Base-by-base conservation (phyloP, 2,329 filamentous ascomycete species). In the Acarospora socialis region DNA sequence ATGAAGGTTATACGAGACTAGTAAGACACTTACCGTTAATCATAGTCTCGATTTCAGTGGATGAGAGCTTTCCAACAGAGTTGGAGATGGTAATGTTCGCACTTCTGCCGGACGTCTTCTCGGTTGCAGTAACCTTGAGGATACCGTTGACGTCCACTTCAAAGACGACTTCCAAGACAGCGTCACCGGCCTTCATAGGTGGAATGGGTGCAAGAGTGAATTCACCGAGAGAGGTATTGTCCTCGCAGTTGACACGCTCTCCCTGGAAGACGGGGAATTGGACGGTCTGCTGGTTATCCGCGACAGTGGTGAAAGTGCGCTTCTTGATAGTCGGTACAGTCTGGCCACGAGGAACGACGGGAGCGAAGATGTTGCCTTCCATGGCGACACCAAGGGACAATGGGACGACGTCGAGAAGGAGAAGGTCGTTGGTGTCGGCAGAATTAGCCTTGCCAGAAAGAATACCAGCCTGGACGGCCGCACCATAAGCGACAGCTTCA, bases 71-170 rank as follows among this genome's bases (percentile, higher is more conserved):
- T 61, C 90, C 90, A 52, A 98, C 87, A 38, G 90, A 93, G 77
- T 98, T 98, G 65, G 82, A 83, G 65, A 98, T 98, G 59, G 90
- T 98, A 62, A 98, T 98, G 77, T 98, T 98, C 65, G 90, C 90
- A 55, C 73, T 90, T 60, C 90, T 86, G 53, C 90, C 90, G 20
- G 90, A 93, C 49, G 83, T 87, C 77, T 98, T 98, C 75, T 98
- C 90, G 28, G 87, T 94, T 47, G 90, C 90, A 43, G 87, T 95
- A 53, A 95, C 90, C 77, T 98, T 98, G 46, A 98, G 78, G 60
- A 94, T 93, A 78, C 90, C 90, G 71, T 98, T 98, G 73, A 94
- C 90, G 50, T 98, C 90, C 55, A 98, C 90, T 69, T 98, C 90
- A 65, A 98, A 95, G 60, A 95, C 84, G 49, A 87, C 81, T 67